These are phyloP conservation scores for Rhizophagus sp. DNA, from an alignment of 192 early-diverging fungal species.

Conservation along the genomic window DNA sequence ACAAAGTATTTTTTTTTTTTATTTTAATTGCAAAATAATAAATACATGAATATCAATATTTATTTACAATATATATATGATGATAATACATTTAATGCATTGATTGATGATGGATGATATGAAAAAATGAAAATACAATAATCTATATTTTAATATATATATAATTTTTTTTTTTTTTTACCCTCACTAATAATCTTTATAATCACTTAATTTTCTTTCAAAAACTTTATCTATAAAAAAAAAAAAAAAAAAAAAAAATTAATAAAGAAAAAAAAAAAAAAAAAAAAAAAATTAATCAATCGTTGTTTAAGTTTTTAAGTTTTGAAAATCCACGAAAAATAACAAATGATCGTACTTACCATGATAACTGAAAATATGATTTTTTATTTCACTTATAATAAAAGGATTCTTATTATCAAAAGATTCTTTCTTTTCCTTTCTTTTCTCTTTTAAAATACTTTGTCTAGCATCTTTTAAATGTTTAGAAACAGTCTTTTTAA, in stretches of 20 bases:
- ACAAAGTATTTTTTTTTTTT: too few species aligned
- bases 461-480: neutral
- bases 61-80: too few species aligned
- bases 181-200: neutral
- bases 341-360: too few species aligned
- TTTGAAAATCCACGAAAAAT: too few species aligned
- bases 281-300: too few species aligned
- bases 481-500: neutral
- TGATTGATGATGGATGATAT: too few species aligned
- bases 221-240: neutral
- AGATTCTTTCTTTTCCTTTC: neutral
- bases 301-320: too few species aligned
- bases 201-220: neutral
- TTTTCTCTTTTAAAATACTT: neutral
- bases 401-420: neutral
- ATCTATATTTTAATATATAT: too few species aligned
- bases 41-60: too few species aligned
- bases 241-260: neutral
- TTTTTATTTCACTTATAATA: neutral
- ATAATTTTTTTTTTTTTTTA: too few species aligned
- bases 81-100: too few species aligned
- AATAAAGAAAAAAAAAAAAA: neutral
- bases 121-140: neutral
- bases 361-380: neutral
- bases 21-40: too few species aligned